These are phyloP conservation scores for Calycina herbarum DNA, from an alignment of 2,329 filamentous ascomycete species.

Conservation along the genomic window DNA sequence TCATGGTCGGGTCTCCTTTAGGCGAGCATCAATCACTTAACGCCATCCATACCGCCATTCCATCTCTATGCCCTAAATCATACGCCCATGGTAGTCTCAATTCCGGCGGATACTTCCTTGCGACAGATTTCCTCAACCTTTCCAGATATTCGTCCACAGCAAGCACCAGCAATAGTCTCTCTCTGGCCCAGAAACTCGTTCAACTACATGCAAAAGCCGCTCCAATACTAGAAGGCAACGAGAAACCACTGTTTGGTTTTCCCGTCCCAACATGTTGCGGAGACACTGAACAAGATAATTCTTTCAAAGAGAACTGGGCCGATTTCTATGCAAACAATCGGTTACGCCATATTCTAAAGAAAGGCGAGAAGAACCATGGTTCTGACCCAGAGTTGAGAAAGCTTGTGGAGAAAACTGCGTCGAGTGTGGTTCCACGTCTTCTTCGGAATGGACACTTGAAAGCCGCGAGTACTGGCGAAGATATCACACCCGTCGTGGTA, in stretches of 20 bases:
- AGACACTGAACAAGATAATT: conserved; percentile 78
- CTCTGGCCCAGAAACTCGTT: conserved; percentile 74
- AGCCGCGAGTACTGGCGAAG: conserved; percentile 43
- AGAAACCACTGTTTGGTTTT: conserved; percentile 74
- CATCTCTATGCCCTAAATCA: conserved; percentile 73
- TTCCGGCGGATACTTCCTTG: conserved; percentile 50
- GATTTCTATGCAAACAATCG: conserved; percentile 82
- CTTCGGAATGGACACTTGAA: conserved; percentile 67
- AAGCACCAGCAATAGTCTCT: conserved; percentile 41
- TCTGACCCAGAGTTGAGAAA: conserved; percentile 59
- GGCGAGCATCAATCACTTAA: conserved; percentile 85
- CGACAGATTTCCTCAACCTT: conserved; percentile 79
- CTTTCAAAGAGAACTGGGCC: conserved; percentile 72
- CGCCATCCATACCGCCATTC: conserved; percentile 71
- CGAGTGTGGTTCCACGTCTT: conserved; percentile 71
- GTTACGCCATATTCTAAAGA: conserved; percentile 62
- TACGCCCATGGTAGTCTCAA: conserved; percentile 67
- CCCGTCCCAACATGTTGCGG: conserved; percentile 84
- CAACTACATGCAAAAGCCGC: conserved; percentile 76
- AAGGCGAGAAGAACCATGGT: conserved; percentile 62
- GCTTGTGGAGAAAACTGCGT: conserved; percentile 64
- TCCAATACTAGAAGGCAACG: conserved; percentile 59
- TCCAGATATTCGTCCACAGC: conserved; percentile 41
- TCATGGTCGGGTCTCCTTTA: conserved; percentile 27
- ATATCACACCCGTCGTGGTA: conserved; percentile 74